Percentiles rank a stretch among this genome's conserved stretches.
phyloP scores from a whole-genome alignment of 768 basidiomycete genomes.

The Chlorophyllum brunneum region DNA sequence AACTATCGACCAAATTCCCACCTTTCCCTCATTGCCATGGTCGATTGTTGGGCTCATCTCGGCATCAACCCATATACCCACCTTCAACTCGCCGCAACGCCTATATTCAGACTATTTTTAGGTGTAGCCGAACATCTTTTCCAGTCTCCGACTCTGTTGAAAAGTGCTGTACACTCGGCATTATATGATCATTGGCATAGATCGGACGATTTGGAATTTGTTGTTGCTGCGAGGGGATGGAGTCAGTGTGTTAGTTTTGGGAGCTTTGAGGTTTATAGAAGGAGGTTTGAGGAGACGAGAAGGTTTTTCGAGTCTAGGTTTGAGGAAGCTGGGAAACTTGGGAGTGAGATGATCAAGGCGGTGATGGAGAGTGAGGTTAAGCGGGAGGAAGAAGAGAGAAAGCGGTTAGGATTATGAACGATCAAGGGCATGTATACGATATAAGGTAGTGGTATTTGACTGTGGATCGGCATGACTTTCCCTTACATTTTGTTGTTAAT shows the following conservation, averaged over 20 bases:
- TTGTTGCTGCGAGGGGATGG: slow-evolving; percentile 92
- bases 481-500: too few relatives aligned
- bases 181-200: slow-evolving; percentile 76
- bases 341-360: slow-evolving; percentile 86
- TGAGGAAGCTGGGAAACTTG: slow-evolving; percentile 77
- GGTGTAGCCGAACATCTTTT: slow-evolving; percentile 97
- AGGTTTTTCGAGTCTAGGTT: slow-evolving; percentile 85
- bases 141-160: slow-evolving; percentile 58
- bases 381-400: slow-evolving; percentile 27
- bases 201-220: slow-evolving; percentile 90
- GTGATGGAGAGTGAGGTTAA: slow-evolving; percentile 61
- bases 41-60: slow-evolving; percentile 93
- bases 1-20: slow-evolving; percentile 76
- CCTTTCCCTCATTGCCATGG: slow-evolving; percentile 93
- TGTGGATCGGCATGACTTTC: too few relatives aligned
- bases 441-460: too few relatives aligned
- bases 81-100: slow-evolving; percentile 90
- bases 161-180: slow-evolving; percentile 70
- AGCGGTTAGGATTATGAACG: background rate
- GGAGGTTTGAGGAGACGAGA: slow-evolving; percentile 76
- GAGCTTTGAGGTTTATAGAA: slow-evolving; percentile 82
- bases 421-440: too few relatives aligned
- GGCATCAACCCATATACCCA: slow-evolving; percentile 87
- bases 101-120: slow-evolving; percentile 94
- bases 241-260: slow-evolving; percentile 93